A percentile compares a stretch with the other conserved stretches of the same genome.
Evolutionary conservation across 257 asterid genomes (phyloP).

Genomic region (Rhazya stricta): DNA sequence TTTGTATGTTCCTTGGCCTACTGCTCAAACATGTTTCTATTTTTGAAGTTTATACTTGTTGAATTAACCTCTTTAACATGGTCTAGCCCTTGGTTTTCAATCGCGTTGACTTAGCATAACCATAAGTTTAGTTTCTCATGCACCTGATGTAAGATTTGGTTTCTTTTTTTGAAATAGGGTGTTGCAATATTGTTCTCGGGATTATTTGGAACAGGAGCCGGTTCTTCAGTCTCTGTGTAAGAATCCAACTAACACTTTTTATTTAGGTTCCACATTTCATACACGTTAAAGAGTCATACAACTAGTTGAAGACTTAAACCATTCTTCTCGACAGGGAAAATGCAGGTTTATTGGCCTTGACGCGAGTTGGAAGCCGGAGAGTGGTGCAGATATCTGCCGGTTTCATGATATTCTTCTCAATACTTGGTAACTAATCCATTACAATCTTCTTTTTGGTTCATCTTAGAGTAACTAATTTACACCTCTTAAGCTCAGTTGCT

Average conservation of each 20-base stretch:
- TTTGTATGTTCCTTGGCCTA: background rate
- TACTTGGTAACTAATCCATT: slow-evolving; percentile 50
- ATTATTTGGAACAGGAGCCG: slow-evolving; percentile 82
- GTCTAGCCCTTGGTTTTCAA: too few species aligned
- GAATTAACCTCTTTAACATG: background rate
- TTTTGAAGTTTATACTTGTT: background rate
- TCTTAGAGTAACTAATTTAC: background rate
- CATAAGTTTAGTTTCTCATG: background rate
- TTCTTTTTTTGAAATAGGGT: slow-evolving; percentile 50
- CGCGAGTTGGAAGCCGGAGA: slow-evolving; percentile 91
- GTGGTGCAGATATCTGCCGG: slow-evolving; percentile 92
- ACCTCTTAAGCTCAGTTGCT: background rate
- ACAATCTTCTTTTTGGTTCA: background rate
- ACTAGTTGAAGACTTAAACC: background rate
- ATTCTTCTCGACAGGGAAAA: slow-evolving; percentile 56
- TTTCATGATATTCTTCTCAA: slow-evolving; percentile 92
- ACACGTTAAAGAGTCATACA: slow-evolving; percentile 23
- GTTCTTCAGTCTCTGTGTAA: slow-evolving; percentile 91
- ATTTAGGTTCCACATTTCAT: background rate
- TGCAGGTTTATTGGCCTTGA: slow-evolving; percentile 82
- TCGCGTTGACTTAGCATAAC: background rate
- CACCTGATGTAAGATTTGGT: background rate
- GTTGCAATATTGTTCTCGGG: slow-evolving; percentile 74
- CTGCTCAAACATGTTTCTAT: background rate
- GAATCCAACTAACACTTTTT: slow-evolving; percentile 6